Evolutionary conservation across 129 eudicot genomes (phyloP), one percentile per base, ranked within the genome.

Genomic region (Flaveria trinervia): DNA sequence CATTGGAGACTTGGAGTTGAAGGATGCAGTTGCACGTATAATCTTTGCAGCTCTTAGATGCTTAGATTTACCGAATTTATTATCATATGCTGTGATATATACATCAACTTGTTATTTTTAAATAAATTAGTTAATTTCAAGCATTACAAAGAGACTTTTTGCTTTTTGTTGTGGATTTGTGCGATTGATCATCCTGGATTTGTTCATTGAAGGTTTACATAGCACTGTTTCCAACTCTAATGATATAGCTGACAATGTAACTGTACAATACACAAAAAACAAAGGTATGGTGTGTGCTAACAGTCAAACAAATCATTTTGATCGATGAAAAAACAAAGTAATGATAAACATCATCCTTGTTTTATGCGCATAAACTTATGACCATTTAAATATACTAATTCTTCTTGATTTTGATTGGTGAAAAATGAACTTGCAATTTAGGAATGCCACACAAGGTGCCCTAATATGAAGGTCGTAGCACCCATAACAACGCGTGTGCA

Each of bases 111-210:
- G 5, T 60, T 33, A 7, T 4, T 25, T 26, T 9, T 36, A 41
- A 22, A 0, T 12, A 13, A 33, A n/a, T n/a, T 0, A 70, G 3
- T 72, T 33, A 57, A 4, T 84, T 77, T 70, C 87, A 92, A 96
- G 98, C 56, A 90, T 93, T 72, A 96, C 98, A 41, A 93, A 84
- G 82, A 79, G 76, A 69, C 86, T 93, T 81, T 95, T 91, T 75
- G 83, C 89, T 59, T 75, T 92, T 39, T 96, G 98, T 36, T 93
- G 88, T 82, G 98, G 51, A 91, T 93, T 54, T 93, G 83, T 83
- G 98, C 98, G 48, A 85, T 93, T 41, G 98, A 93, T 69, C 95
- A 93, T 83, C 98, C 96, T 16, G 96, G 98, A 71, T 93, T 93
- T 84, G 33, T 92, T 93, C 45, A 90, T 95, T n/a, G 96, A 88